Percentiles rank a stretch among this genome's conserved stretches.
These are phyloP conservation scores for Kockiozyma suomiensis DNA, from an alignment of 805 yeast genomes.

Conservation along the genomic window DNA sequence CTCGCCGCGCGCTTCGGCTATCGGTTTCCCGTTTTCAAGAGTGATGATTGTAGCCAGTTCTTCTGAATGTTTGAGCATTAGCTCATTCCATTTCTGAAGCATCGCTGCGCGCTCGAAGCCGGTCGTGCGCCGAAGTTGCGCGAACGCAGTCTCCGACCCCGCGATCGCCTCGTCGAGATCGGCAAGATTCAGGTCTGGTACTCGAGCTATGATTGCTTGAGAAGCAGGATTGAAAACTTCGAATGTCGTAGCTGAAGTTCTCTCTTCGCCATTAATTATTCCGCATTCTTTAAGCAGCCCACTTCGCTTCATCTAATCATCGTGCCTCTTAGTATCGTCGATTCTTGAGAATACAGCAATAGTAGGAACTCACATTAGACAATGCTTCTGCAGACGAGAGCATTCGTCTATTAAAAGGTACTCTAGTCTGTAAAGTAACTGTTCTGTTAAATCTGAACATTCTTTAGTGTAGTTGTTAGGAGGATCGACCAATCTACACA, in stretches of 20 bases:
- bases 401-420: neutral
- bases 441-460: neutral
- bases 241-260: neutral
- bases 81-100: slow-evolving; percentile 54
- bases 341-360: neutral
- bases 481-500: no score
- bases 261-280: neutral
- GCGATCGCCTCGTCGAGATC: slow-evolving; percentile 57
- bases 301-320: neutral
- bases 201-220: slow-evolving; percentile 53
- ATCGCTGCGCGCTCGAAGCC: slow-evolving; percentile 59
- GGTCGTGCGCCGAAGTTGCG: slow-evolving; percentile 52
- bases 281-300: neutral
- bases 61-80: slow-evolving; percentile 59
- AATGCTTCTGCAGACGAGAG: neutral
- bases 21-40: slow-evolving; percentile 74
- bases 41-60: slow-evolving; percentile 69
- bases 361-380: neutral
- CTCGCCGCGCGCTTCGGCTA: slow-evolving; percentile 73
- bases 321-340: neutral
- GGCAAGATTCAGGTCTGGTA: slow-evolving; percentile 57
- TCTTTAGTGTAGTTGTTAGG: neutral
- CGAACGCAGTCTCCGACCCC: slow-evolving; percentile 58
- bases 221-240: slow-evolving; percentile 71
- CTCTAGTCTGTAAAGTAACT: neutral